Evolutionary conservation across 1,284 basidiomycete species (phyloP).

Genomic region (Dichomitus squalens): DNA sequence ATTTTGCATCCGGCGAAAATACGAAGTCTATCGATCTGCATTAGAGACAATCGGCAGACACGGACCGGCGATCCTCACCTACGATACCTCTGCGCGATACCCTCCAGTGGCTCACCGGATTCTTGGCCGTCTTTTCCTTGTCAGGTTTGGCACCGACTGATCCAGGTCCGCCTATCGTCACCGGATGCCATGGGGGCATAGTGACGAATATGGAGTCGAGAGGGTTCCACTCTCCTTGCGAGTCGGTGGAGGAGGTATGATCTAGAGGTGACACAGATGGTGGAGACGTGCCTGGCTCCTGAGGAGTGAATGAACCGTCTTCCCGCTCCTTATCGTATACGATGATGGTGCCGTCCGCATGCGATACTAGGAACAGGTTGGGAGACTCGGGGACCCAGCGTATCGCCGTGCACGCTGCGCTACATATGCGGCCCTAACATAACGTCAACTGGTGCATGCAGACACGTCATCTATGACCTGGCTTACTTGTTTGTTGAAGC

Average conservation of each 20-base stretch:
- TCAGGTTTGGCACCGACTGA: conserved; percentile 47
- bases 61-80: conserved; percentile 47
- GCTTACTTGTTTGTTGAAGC: conserved; percentile 87
- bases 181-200: conserved; percentile 80
- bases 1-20: conserved; percentile 88
- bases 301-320: conserved; percentile 72
- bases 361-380: conserved; percentile 88
- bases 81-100: conserved; percentile 71
- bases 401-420: conserved; percentile 80
- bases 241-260: conserved; percentile 15
- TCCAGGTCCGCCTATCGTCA: conserved; percentile 38
- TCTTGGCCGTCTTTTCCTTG: conserved; percentile 74
- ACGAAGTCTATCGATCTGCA: conserved; percentile 68
- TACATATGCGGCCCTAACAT: conserved; percentile 76
- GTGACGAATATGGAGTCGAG: conserved; percentile 78
- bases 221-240: conserved; percentile 66
- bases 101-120: conserved; percentile 87
- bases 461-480: background rate
- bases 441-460: conserved; percentile 16
- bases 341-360: conserved; percentile 87
- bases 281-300: conserved; percentile 46
- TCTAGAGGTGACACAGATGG: conserved; percentile 18
- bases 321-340: conserved; percentile 90
- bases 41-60: conserved; percentile 1
- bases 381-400: conserved; percentile 88